These are phyloP conservation scores for Annulohypoxylon nitens DNA, from an alignment of 495 filamentous ascomycete species.

Conservation along the genomic window DNA sequence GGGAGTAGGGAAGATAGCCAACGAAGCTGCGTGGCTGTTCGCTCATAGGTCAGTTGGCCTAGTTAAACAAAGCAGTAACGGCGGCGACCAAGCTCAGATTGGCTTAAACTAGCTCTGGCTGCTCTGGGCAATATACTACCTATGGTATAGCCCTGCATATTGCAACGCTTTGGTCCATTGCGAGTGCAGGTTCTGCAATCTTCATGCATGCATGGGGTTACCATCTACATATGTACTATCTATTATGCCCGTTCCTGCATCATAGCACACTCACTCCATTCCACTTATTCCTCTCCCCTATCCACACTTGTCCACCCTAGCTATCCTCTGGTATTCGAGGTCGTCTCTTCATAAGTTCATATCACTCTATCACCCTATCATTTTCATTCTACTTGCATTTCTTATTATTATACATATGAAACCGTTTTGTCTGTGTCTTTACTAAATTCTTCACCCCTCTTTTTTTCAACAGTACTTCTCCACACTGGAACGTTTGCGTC, in stretches of 20 bases:
- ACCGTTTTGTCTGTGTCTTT: slow-evolving; percentile 25
- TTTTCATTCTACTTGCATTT: background rate
- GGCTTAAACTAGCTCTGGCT: slow-evolving; percentile 17
- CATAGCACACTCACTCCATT: slow-evolving; percentile 35
- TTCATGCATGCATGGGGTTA: slow-evolving; percentile 43
- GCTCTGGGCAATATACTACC: slow-evolving; percentile 20
- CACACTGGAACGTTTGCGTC: slow-evolving; percentile 72
- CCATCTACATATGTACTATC: slow-evolving; percentile 11
- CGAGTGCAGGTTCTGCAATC: slow-evolving; percentile 32
- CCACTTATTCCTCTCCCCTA: slow-evolving; percentile 26
- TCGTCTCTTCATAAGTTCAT: too few relatives aligned
- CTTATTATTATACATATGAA: background rate
- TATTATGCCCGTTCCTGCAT: slow-evolving; percentile 49
- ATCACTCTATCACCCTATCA: background rate
- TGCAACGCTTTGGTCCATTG: slow-evolving; percentile 43
- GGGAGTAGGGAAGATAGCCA: slow-evolving; percentile 24
- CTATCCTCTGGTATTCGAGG: background rate
- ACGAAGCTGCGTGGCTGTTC: slow-evolving; percentile 22
- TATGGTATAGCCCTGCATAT: slow-evolving; percentile 24
- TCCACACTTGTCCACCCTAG: background rate
- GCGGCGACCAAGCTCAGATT: slow-evolving; percentile 30
- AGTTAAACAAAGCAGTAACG: slow-evolving; percentile 23
- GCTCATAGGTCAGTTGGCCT: slow-evolving; percentile 31
- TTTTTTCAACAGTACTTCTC: slow-evolving; percentile 72
- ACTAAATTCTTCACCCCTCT: slow-evolving; percentile 37